Base-by-base conservation (phyloP, 305 asterid genomes). In the Fraxinus floribunda region DNA sequence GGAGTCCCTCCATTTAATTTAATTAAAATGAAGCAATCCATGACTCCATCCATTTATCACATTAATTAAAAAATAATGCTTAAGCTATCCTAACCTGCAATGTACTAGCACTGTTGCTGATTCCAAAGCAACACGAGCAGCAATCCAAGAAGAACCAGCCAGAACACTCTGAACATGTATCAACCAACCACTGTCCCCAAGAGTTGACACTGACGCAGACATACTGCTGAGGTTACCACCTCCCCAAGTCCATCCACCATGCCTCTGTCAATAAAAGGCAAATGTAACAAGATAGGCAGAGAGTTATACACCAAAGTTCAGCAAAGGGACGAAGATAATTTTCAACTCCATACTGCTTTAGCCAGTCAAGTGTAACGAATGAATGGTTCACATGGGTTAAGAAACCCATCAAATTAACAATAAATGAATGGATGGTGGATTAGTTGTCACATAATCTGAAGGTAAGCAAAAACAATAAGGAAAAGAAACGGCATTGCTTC, bases 71-170 rank as follows among this genome's bases (percentile, higher is more conserved):
- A 66, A 81, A 78, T 75, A 75, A 38, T 10, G 79, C 18, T 24
- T 76, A 85, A 82, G 71, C 77, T 82, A 71, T 78, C 89, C 79
- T 84, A 71, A 96, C 99, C 99, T 96, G 91, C 99, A 96, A 89
- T 96, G 99, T 80, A 96, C 99, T 84, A 96, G 98, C 87, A 96
- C 98, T 6, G 99, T 87, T 79, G 98, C 98, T 82, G 98, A 93
- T 90, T 96, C 99, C 60, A 93, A 80, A 60, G 98, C 97, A 84
- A 96, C 94, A 68, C 98, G 99, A 64, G 98, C 98, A 91, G 99
- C 99, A 87, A 96, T 92, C 99, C 99, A 96, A 82, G 98, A 97
- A 73, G 99, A 91, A 83, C 99, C 99, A 85, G 98, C 99, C 87
- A 96, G 89, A 80, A 96, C 94, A 88, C 91, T 94, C 84, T 96